Base-by-base conservation (phyloP, 2,329 filamentous ascomycete species). In the Claviceps pusilla region DNA sequence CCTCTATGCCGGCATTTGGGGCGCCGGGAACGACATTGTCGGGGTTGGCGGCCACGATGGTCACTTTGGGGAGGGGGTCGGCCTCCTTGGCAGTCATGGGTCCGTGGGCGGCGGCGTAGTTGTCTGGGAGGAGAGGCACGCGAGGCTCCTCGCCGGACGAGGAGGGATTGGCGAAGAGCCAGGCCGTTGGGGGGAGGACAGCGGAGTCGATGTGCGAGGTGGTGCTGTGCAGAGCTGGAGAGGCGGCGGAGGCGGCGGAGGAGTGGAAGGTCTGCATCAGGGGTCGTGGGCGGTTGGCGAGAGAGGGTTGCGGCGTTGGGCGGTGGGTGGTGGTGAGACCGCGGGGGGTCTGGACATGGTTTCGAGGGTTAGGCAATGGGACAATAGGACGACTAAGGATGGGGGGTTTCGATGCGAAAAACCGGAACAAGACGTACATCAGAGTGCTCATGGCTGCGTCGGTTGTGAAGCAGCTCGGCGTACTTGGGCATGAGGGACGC, bases 201-300 rank as follows among this genome's bases (percentile, higher is more conserved):
- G 75, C 70, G 63, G 70, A 72, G 68, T 83, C 77, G 56, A 81
- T 72, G 56, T 73, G 69, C 48, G 62, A 59, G 33, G 69, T 62
- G 11, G 19, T 19, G 19, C 19, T 60, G 14, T 71, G 65, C 3
- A 72, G 67, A n/a, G 73, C 70, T 54, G 73, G 71, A 16, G 75
- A 65, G 7, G 74, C 66, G 19, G 35, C 7, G 7, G 31, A 33
- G 31, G 75, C 72, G 28, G 75, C 65, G 6, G 74, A 66, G n/a
- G 74, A 73, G 61, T 71, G 70, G 71, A 83, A 83, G 63, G 76
- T 78, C 69, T 84, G 80, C 80, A 84, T 83, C 54, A 83, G 68
- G 45, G 79, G 80, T 62, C 76, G 69, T 56, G 69, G 68, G 59
- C 73, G 73, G 63, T 69, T 66, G 64, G 69, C 59, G 61, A 72